phyloP scores from a whole-genome alignment of 1,284 basidiomycete species.

The Cystobasidiaceae sp. region DNA sequence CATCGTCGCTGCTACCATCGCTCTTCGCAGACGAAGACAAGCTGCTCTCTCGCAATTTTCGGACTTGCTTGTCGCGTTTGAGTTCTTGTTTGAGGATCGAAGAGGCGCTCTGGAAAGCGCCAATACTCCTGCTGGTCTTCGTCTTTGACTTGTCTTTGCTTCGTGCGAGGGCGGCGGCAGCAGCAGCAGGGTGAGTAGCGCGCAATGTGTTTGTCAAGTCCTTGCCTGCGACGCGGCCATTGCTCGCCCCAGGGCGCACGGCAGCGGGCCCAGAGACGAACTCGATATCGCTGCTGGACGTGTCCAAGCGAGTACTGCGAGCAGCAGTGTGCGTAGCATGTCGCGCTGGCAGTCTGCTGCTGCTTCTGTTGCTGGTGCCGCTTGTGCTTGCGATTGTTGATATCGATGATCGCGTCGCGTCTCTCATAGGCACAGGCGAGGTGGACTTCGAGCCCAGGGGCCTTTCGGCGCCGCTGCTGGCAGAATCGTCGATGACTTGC shows the following conservation, averaged over 20 bases:
- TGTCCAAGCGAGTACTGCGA: background rate
- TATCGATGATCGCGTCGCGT: background rate
- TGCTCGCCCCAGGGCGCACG: background rate
- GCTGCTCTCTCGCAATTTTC: background rate
- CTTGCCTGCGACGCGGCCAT: background rate
- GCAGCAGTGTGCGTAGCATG: no score
- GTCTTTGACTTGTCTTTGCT: background rate
- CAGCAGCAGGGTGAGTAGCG: background rate
- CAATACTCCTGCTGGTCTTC: background rate
- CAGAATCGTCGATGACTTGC: no score
- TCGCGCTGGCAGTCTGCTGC: no score
- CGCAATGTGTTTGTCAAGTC: background rate
- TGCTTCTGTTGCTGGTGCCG: background rate
- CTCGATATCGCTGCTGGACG: constrained; percentile 22
- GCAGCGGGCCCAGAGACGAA: constrained; percentile 4
- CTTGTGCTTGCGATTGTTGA: background rate
- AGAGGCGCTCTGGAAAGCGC: constrained; percentile 22
- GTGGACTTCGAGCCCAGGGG: no score
- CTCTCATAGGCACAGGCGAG: no score
- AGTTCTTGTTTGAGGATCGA: constrained; percentile 17
- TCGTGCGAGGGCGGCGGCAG: background rate
- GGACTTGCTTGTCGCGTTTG: background rate
- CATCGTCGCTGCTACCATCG: background rate
- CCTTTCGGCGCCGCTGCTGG: no score
- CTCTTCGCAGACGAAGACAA: background rate